phyloP scores from a whole-genome alignment of 2,329 filamentous ascomycete genomes.

The Exserohilum turcica region DNA sequence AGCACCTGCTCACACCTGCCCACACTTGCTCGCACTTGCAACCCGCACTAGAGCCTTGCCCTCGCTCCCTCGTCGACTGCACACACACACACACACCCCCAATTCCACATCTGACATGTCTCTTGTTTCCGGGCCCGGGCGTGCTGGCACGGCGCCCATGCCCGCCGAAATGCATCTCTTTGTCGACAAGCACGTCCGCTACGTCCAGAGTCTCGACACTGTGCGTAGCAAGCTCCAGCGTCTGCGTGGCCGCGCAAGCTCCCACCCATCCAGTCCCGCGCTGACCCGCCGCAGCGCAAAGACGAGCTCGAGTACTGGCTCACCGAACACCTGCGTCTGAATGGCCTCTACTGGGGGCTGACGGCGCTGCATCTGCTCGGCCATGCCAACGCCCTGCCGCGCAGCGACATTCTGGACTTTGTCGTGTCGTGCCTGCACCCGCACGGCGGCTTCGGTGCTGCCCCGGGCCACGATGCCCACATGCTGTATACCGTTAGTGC shows the following conservation, averaged over 20 bases:
- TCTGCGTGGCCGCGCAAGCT: constrained; percentile 24
- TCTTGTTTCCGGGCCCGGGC: constrained; percentile 64
- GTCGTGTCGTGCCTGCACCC: constrained; percentile 93
- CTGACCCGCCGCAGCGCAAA: constrained; percentile 66
- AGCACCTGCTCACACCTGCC: too few species aligned
- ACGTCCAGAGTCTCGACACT: constrained; percentile 90
- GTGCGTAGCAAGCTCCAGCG: constrained; percentile 55
- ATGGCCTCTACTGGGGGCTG: constrained; percentile 95
- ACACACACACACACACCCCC: background rate
- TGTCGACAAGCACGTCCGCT: constrained; percentile 77
- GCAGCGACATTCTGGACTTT: constrained; percentile 82
- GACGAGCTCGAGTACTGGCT: constrained; percentile 98
- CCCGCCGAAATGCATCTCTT: constrained; percentile 59
- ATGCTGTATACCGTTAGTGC: constrained; percentile 96
- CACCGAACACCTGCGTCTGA: constrained; percentile 93
- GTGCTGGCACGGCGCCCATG: constrained; percentile 50
- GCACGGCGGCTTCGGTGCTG: constrained; percentile 89
- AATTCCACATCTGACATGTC: constrained; percentile 56
- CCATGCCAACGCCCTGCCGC: constrained; percentile 79
- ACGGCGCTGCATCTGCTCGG: constrained; percentile 85
- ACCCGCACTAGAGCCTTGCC: background rate
- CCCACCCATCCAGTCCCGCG: constrained; percentile 28
- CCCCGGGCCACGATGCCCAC: constrained; percentile 92
- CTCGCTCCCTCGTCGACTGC: background rate
- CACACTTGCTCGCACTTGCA: too few species aligned